Evolutionary conservation across 352 stramenopile species (phyloP).

Genomic region (Phytophthora citrophthora): DNA sequence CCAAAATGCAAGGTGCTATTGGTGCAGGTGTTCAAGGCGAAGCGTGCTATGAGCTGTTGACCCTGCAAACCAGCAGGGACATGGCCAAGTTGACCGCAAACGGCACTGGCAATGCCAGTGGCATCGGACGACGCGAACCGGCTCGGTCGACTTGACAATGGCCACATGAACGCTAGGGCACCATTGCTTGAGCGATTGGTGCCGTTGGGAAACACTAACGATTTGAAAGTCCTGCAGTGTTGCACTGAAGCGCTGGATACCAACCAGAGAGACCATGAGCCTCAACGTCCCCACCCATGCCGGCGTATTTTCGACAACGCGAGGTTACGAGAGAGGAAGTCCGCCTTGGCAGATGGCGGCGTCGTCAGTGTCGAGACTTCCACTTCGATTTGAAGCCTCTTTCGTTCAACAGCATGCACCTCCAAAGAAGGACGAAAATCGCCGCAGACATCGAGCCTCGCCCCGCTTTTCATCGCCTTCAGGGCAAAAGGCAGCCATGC

Average conservation of each 20-base stretch:
- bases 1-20: constrained; percentile 7
- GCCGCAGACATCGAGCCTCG: neutral
- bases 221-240: constrained; percentile 19
- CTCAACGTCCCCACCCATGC: constrained; percentile 22
- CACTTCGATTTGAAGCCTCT: constrained; percentile 20
- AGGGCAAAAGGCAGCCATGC: constrained; percentile 5
- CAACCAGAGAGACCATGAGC: constrained; percentile 15
- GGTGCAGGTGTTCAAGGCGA: constrained; percentile 5
- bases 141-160: constrained; percentile 18
- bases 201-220: constrained; percentile 11
- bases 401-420: constrained; percentile 5
- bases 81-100: constrained; percentile 1
- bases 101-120: no score
- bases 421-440: constrained; percentile 28
- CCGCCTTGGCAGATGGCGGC: constrained; percentile 19
- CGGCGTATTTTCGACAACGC: constrained; percentile 4
- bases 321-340: constrained; percentile 13
- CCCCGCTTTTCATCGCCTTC: neutral
- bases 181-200: constrained; percentile 26
- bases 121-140: constrained; percentile 32
- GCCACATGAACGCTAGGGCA: constrained; percentile 8
- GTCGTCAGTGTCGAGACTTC: constrained; percentile 29
- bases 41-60: constrained; percentile 7
- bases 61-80: constrained; percentile 15
- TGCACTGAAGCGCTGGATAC: constrained; percentile 16